Percentiles rank a stretch among this genome's conserved stretches.
Evolutionary conservation across 2,329 filamentous ascomycete species (phyloP).

Genomic region (Epichloe hybrida): DNA sequence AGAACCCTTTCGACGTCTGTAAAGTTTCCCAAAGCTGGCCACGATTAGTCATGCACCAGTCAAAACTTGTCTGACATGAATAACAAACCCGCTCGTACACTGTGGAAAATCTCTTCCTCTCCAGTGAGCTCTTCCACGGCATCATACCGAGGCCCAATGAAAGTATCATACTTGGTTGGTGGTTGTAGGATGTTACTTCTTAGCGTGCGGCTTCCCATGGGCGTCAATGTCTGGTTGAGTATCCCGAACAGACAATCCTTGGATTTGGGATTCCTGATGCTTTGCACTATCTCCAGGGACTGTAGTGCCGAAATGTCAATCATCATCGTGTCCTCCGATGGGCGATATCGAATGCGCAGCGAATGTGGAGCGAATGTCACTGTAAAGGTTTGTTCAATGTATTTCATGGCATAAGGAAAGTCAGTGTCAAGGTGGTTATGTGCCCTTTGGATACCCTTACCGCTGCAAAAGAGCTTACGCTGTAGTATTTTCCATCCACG

Average conservation of each 20-base stretch:
- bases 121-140: constrained; percentile 70
- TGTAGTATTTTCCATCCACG: constrained; percentile 72
- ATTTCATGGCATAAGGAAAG: constrained; percentile 56
- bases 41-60: background rate
- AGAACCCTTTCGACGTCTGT: constrained; percentile 69
- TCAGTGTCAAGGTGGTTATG: background rate
- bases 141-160: constrained; percentile 62
- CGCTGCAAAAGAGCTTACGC: constrained; percentile 72
- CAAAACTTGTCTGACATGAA: background rate
- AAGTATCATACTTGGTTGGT: constrained; percentile 51
- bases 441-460: constrained; percentile 34
- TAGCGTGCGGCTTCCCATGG: constrained; percentile 77
- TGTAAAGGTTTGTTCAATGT: constrained; percentile 56
- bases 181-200: constrained; percentile 82
- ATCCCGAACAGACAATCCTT: constrained; percentile 74
- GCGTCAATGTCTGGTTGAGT: constrained; percentile 71
- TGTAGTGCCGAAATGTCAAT: constrained; percentile 82
- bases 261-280: constrained; percentile 63
- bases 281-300: constrained; percentile 83
- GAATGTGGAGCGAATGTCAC: constrained; percentile 33
- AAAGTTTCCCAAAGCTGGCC: constrained; percentile 54
- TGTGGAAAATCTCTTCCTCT: constrained; percentile 75
- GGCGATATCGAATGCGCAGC: constrained; percentile 68
- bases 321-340: constrained; percentile 88
- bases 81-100: constrained; percentile 50